These are phyloP conservation scores for Larix kaempferi DNA, from an alignment of 75 land plant genomes.

Conservation along the genomic window DNA sequence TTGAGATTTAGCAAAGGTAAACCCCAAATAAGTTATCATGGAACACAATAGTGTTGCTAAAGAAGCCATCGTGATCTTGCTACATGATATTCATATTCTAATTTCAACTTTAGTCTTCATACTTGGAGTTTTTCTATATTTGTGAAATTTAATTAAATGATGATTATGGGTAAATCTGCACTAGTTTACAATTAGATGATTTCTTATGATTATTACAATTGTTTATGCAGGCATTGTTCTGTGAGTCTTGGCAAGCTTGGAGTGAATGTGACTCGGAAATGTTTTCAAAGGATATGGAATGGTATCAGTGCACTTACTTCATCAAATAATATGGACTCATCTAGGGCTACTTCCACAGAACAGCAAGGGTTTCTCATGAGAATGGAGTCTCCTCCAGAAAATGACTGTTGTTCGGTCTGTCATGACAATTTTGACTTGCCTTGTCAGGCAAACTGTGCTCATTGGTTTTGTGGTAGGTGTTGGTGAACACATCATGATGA, in stretches of 20 bases:
- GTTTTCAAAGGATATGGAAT: too few relatives aligned
- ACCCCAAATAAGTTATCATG: background rate
- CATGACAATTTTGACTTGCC: conserved; percentile 62
- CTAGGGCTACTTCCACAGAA: background rate
- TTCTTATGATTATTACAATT: background rate
- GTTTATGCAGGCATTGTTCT: conserved; percentile 20
- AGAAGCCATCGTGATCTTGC: background rate
- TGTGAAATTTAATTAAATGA: background rate
- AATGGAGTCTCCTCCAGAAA: conserved; percentile 65
- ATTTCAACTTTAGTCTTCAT: background rate
- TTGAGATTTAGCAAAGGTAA: background rate
- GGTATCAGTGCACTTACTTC: too few relatives aligned
- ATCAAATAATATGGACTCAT: too few relatives aligned
- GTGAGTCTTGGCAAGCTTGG: background rate
- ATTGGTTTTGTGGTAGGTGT: conserved; percentile 92
- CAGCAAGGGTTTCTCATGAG: background rate
- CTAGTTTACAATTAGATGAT: background rate
- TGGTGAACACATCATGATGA: background rate
- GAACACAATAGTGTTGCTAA: background rate
- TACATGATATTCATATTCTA: background rate
- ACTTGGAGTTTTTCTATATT: background rate
- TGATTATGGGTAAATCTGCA: background rate
- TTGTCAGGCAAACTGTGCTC: conserved; percentile 92
- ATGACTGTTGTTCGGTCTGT: conserved; percentile 78
- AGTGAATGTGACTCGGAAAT: too few relatives aligned